Base-by-base conservation (phyloP, 202 grass and related monocot species). In the Cymbopogon flexuosus region DNA sequence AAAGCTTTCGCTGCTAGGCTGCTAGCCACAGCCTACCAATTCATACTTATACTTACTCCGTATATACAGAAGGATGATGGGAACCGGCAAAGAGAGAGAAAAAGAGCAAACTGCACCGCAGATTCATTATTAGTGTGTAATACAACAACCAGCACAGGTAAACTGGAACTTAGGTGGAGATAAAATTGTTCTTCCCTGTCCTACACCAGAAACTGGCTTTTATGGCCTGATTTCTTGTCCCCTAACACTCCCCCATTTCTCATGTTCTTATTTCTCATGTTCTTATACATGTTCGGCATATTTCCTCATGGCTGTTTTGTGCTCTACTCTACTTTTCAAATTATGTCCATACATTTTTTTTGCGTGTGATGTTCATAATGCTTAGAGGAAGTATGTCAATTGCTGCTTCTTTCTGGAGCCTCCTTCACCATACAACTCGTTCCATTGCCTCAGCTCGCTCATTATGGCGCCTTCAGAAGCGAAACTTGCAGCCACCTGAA, bases 381-480 rank as follows among this genome's bases (percentile, higher is more conserved):
- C 51, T 94, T 76, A 95, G n/a, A 99, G 92, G 77, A 99, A 99
- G 85, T 95, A 99, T 42, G 96, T 99, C 75, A 99, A 72, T 21
- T 99, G 96, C 34, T 78, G 70, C 49, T 90, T 93, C 86, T 99
- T 99, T 89, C 96, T 93, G 33, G 96, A 99, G 8, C 92, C 96
- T 2, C 96, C 96, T 91, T 99, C 96, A 0, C 96, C 96, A 13
- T 95, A 99, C 72, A 90, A 78, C 34, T 99, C 92, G 37, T 99
- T 99, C 96, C 96, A 99, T 79, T 99, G 92, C 88, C 78, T 91
- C 76, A 99, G 70, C 77, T 99, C 96, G 6, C 84, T 54, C 96
- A 99, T 98, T 82, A 95, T 78, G 21, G 96, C 75, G 6, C 96
- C 92, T 89, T 95, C 96, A 0, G 79, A 52, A 42, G 96, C 77